Evolutionary conservation across 331 rosid genomes (phyloP).

Genomic region (Quercus tomentella): DNA sequence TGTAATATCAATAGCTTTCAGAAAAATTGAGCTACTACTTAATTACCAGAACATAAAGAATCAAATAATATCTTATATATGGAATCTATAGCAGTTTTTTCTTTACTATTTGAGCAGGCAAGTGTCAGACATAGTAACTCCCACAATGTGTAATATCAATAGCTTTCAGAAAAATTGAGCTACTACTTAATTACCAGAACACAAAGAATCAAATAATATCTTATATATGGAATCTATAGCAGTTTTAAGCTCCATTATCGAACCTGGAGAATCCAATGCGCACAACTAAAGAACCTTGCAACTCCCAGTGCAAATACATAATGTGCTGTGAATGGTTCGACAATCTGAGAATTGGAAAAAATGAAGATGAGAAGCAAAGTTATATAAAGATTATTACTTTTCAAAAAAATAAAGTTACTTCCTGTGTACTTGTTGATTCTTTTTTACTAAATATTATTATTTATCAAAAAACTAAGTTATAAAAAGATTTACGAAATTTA

Average conservation of each 20-base stretch:
- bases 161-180: not conserved
- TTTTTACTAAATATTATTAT: too few relatives aligned
- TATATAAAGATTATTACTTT: not conserved
- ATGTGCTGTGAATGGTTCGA: constrained; percentile 78
- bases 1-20: not conserved
- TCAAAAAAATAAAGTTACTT: not conserved
- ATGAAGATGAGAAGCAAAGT: not conserved
- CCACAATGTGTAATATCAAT: not conserved
- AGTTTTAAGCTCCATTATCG: constrained; percentile 2
- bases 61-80: not conserved
- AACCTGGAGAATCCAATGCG: constrained; percentile 89
- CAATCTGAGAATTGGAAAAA: constrained; percentile 41
- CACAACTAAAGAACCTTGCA: constrained; percentile 83
- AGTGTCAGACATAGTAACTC: not conserved
- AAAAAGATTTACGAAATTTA: too few relatives aligned
- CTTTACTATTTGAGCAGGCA: not conserved
- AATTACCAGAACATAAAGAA: not conserved
- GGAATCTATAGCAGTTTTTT: not conserved
- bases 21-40: not conserved
- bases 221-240: not conserved
- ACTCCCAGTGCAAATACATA: constrained; percentile 84
- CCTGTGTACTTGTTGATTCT: too few relatives aligned
- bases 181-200: not conserved
- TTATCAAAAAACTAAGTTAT: too few relatives aligned
- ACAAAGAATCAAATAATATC: constrained; percentile 1